Evolutionary conservation across 192 early-diverging fungal species (phyloP).

Genomic region (Podila minutissima): DNA sequence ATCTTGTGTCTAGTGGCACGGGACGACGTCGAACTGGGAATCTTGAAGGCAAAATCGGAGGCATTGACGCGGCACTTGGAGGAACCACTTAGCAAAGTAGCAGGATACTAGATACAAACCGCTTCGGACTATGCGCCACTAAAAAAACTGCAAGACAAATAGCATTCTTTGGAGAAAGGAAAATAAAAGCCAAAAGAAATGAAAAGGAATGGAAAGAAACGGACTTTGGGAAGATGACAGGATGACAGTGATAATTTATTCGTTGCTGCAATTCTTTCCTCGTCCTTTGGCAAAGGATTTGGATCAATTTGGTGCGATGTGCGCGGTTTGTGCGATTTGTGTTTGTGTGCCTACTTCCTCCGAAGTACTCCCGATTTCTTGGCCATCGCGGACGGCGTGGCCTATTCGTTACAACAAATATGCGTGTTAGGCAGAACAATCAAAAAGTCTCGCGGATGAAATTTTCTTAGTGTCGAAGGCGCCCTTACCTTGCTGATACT

Average conservation of each 20-base stretch:
- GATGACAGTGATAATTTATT: too few species aligned
- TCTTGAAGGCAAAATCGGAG: conserved; percentile 64
- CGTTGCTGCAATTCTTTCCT: too few species aligned
- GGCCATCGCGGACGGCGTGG: not conserved
- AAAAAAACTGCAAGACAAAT: not conserved
- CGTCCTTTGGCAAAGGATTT: too few species aligned
- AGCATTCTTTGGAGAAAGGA: not conserved
- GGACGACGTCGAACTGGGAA: conserved; percentile 57
- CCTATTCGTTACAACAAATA: not conserved
- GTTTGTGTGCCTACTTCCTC: not conserved
- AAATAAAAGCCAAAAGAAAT: not conserved
- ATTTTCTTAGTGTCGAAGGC: not conserved
- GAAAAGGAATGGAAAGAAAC: not conserved
- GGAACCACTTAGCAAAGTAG: conserved; percentile 53
- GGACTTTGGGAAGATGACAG: too few species aligned
- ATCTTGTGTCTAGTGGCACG: conserved; percentile 64
- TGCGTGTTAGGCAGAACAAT: too few species aligned
- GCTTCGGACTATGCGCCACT: not conserved
- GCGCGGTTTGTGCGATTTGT: too few species aligned
- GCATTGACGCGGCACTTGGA: conserved; percentile 60
- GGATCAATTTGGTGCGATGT: too few species aligned
- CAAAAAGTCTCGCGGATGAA: too few species aligned
- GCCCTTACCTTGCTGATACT: not conserved
- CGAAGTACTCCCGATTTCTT: not conserved
- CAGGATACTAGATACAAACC: conserved; percentile 28